Conservation (phyloP, 805 yeast species). For the Yarrowia sp. region DNA sequence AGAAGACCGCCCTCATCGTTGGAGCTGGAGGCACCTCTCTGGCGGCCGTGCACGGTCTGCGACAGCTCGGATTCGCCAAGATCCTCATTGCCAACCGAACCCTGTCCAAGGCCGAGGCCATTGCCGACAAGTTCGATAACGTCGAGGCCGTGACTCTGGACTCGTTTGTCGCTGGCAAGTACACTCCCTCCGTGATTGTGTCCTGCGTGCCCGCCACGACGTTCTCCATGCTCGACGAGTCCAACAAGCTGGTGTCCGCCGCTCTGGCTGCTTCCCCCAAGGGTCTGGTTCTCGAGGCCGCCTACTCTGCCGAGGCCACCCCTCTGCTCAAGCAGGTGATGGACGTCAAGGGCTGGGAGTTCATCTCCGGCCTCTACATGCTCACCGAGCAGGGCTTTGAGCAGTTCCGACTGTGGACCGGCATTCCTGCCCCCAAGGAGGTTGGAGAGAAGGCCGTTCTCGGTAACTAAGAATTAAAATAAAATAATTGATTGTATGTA, state of each 20-base stretch:
- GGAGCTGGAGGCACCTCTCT: constrained; percentile 99
- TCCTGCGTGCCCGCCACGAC: constrained; percentile 86
- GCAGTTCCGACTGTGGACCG: constrained; percentile 79
- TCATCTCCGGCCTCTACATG: constrained; percentile 91
- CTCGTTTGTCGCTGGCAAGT: constrained; percentile 51
- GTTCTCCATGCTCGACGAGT: constrained; percentile 59
- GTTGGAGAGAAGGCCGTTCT: constrained; percentile 43
- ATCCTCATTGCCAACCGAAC: constrained; percentile 88
- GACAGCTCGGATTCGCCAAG: constrained; percentile 73
- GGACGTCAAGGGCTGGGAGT: constrained; percentile 70
- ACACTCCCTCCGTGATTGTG: constrained; percentile 63
- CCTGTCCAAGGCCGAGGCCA: constrained; percentile 62
- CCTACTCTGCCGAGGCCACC: constrained; percentile 88
- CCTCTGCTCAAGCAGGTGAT: constrained; percentile 82
- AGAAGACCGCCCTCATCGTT: constrained; percentile 71
- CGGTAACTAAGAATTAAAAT: background rate
- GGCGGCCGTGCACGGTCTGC: constrained; percentile 90
- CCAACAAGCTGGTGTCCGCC: constrained; percentile 57
- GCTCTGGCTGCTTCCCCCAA: constrained; percentile 51
- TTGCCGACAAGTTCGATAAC: constrained; percentile 70
- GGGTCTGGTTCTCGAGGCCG: constrained; percentile 78
- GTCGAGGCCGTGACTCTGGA: constrained; percentile 66
- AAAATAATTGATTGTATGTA: background rate
- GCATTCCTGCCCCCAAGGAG: constrained; percentile 48
- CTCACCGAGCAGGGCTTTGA: constrained; percentile 90